Evolutionary conservation across 768 basidiomycete genomes (phyloP).

Genomic region (Tricholoma hemisulphureum): DNA sequence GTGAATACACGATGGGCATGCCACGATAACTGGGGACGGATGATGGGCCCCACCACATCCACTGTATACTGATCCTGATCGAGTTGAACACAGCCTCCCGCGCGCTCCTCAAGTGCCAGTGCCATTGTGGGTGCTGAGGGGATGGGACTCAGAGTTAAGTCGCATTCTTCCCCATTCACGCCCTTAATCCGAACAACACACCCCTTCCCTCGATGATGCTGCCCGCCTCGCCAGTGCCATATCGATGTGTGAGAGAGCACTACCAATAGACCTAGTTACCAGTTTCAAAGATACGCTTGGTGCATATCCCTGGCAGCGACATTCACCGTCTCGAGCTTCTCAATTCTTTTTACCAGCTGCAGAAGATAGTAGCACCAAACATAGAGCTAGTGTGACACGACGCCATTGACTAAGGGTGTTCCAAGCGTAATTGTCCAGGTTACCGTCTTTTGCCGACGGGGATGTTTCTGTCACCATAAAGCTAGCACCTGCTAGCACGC

Average conservation of each 20-base stretch:
- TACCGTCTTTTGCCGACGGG: conserved; percentile 29
- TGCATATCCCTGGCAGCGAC: conserved; percentile 31
- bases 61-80: too few species aligned
- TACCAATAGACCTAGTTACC: conserved; percentile 5
- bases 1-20: background rate
- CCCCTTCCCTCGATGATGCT: conserved; percentile 30
- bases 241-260: conserved; percentile 25
- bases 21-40: background rate
- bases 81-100: too few species aligned
- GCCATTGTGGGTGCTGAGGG: too few species aligned
- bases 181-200: conserved; percentile 1
- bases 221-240: conserved; percentile 25
- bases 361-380: too few species aligned
- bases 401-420: conserved; percentile 19
- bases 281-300: conserved; percentile 23
- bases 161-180: conserved; percentile 9
- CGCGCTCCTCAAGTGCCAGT: too few species aligned
- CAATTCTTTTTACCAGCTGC: too few species aligned
- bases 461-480: conserved; percentile 30
- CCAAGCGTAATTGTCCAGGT: conserved; percentile 35
- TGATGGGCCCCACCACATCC: background rate
- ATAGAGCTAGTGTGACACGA: too few species aligned
- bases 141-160: too few species aligned
- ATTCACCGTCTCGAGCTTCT: too few species aligned
- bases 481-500: conserved; percentile 24